Conservation (phyloP, 352 stramenopile species). For the Poterioochromonas sp. region DNA sequence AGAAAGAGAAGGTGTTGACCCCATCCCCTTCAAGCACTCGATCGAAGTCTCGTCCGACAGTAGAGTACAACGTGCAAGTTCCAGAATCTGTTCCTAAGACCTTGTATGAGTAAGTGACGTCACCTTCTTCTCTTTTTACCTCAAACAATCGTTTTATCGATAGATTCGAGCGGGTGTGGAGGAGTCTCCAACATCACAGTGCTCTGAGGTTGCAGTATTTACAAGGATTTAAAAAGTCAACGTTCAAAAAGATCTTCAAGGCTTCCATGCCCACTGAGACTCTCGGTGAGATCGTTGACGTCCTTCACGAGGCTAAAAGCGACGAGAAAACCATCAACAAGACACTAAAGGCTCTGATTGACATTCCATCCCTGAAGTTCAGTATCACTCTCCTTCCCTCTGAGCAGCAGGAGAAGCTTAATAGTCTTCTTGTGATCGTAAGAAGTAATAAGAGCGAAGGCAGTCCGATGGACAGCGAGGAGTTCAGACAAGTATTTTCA, state of each 20-base stretch:
- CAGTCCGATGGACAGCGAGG: no score
- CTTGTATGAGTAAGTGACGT: not conserved
- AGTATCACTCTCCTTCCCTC: no score
- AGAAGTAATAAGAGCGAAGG: no score
- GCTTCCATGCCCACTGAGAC: not conserved
- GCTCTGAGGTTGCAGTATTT: not conserved
- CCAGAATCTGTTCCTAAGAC: not conserved
- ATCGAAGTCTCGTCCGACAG: not conserved
- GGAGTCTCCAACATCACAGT: not conserved
- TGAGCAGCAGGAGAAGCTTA: no score
- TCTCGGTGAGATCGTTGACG: not conserved
- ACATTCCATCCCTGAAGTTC: no score
- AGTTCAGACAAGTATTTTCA: no score
- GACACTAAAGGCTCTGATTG: no score
- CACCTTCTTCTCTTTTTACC: not conserved
- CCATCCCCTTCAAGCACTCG: not conserved
- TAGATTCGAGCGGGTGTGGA: slow-evolving; percentile 15
- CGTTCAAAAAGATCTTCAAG: slow-evolving; percentile 29
- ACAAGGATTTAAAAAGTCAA: not conserved
- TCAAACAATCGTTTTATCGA: not conserved
- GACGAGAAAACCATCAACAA: no score
- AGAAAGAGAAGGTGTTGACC: no score
- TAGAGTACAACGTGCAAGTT: not conserved
- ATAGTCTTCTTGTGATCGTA: no score
- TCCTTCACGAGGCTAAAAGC: no score